Conservation (phyloP, 139 green algal genomes). For the Volvox africanus region DNA sequence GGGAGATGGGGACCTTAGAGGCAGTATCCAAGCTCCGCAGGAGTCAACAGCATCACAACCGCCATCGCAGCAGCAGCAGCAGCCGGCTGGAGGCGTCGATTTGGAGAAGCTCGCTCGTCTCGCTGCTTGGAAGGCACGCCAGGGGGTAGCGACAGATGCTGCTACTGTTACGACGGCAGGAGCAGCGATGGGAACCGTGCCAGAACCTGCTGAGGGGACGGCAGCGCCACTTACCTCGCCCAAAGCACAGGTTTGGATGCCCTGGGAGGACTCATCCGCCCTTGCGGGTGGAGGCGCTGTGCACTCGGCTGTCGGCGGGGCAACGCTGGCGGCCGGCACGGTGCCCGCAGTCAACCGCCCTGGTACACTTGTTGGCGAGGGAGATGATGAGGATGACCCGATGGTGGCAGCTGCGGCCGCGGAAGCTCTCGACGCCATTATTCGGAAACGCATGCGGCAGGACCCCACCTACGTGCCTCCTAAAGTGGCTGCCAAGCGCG, state of each 20-base stretch:
- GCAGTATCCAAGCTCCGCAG: neutral
- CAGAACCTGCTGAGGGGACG: neutral
- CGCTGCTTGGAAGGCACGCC: slow-evolving; percentile 59
- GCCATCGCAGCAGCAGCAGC: neutral
- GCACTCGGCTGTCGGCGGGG: neutral
- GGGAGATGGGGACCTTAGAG: neutral
- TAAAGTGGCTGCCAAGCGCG: slow-evolving; percentile 23
- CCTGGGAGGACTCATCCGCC: slow-evolving; percentile 66
- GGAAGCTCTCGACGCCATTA: slow-evolving; percentile 50
- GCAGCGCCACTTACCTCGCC: neutral
- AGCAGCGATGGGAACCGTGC: neutral
- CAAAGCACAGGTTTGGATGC: slow-evolving; percentile 57
- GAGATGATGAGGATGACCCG: slow-evolving; percentile 82
- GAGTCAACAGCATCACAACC: neutral
- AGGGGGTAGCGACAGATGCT: neutral
- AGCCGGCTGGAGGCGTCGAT: neutral
- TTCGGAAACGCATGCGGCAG: neutral
- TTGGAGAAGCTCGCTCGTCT: slow-evolving; percentile 51
- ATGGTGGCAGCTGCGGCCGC: slow-evolving; percentile 83
- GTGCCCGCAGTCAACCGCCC: neutral
- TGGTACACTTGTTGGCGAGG: neutral
- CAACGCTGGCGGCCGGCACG: neutral
- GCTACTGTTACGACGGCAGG: neutral
- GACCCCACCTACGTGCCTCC: slow-evolving; percentile 42
- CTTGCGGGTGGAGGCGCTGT: neutral